Base-by-base conservation (phyloP, 257 asterid species). In the Thymus mandschuricus region DNA sequence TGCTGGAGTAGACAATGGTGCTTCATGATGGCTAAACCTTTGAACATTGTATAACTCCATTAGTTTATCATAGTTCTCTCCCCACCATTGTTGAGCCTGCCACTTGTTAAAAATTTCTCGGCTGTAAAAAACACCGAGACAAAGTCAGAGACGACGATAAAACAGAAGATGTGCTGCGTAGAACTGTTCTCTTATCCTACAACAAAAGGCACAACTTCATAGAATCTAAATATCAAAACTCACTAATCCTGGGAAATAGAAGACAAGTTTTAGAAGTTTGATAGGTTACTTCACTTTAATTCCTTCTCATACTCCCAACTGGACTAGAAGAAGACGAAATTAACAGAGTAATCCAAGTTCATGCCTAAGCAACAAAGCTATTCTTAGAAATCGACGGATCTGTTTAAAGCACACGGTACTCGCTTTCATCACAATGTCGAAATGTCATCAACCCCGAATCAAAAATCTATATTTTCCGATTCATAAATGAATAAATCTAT, bases 21-120 rank as follows among this genome's bases (percentile, higher is more conserved):
- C 86, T 34, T 87, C 82, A 46, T 79, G 87, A 63, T 70, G 88
- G 60, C 86, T 83, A 74, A 87, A 81, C 73, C 83, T 80, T 81
- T 83, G 91, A 78, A 93, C 97, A 49, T 93, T 93, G 88, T 93
- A 93, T 65, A 93, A 69, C 72, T 93, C 98, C 90, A 88, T 84
- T 29, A 93, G 96, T 75, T 82, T 93, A 74, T 93, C 97, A 50
- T 81, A 78, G 81, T 93, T 93, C 81, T 88, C 97, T 1, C 86
- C 86, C 98, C 98, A 93, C 98, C 98, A 93, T 56, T 76, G 70
- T 75, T 93, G 98, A 72, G 97, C 98, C 81, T 87, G 92, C 92
- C 95, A 86, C 81, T 90, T 93, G 81, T 85, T 87, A 79, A 90
- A 93, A 76, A 91, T 77, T 56, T 93, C 98, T 70, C 97, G 98